These are phyloP conservation scores for Lasiodiplodia gonubiensis DNA, from an alignment of 2,329 filamentous ascomycete species.

Conservation along the genomic window DNA sequence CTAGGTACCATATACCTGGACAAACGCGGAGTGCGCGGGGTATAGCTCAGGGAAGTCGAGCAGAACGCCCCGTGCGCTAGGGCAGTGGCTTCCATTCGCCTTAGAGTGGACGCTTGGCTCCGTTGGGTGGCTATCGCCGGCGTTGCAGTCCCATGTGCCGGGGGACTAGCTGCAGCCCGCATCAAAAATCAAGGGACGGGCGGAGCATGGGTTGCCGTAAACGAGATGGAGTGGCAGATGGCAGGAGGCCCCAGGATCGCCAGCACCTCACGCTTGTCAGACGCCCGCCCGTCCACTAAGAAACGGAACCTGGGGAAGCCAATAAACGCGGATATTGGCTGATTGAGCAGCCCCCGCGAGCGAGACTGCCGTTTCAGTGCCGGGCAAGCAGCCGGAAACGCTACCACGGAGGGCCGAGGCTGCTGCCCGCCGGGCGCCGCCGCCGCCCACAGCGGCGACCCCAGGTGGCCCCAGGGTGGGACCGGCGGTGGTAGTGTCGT, in stretches of 20 bases:
- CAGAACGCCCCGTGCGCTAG: constrained; percentile 28
- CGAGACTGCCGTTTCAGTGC: constrained; percentile 25
- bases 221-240: constrained; percentile 29
- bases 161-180: constrained; percentile 26
- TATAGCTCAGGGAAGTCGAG: constrained; percentile 39
- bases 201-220: constrained; percentile 29
- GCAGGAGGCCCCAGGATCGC: constrained; percentile 26
- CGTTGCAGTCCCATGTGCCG: constrained; percentile 27
- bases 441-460: neutral
- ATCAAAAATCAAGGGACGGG: constrained; percentile 29
- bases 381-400: constrained; percentile 8
- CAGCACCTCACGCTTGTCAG: constrained; percentile 29
- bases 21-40: constrained; percentile 41
- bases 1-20: constrained; percentile 45
- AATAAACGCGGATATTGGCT: constrained; percentile 48
- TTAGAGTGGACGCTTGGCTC: constrained; percentile 29
- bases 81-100: constrained; percentile 20
- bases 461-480: constrained; percentile 17
- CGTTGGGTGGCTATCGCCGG: constrained; percentile 27
- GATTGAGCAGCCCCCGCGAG: constrained; percentile 34
- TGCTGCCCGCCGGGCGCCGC: constrained; percentile 9
- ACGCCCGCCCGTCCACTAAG: constrained; percentile 25
- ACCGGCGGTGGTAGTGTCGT: constrained; percentile 24
- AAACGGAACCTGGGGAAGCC: constrained; percentile 25
- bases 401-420: constrained; percentile 1